These are phyloP conservation scores for Cyphellophora attinorum DNA, from an alignment of 2,329 filamentous ascomycete genomes.

Conservation along the genomic window DNA sequence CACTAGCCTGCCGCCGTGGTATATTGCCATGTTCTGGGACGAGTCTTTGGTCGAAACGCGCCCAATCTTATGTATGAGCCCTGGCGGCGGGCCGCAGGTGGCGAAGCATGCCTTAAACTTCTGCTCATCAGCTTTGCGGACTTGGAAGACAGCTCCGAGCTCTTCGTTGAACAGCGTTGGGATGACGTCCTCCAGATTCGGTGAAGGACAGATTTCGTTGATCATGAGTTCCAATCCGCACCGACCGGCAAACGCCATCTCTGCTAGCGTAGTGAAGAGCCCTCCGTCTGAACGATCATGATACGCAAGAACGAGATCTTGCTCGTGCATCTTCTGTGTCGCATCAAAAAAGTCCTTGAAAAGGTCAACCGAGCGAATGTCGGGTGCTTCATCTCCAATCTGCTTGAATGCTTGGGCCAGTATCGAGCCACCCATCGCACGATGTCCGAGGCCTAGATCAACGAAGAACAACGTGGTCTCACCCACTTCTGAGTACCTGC, in stretches of 20 bases:
- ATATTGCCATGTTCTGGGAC: constrained; percentile 69
- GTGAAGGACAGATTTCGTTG: constrained; percentile 54
- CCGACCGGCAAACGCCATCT: constrained; percentile 97
- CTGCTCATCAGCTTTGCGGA: constrained; percentile 72
- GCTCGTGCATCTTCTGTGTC: constrained; percentile 56
- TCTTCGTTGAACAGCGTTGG: constrained; percentile 91
- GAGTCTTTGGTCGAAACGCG: constrained; percentile 53
- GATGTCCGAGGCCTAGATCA: constrained; percentile 72
- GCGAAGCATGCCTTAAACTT: constrained; percentile 86
- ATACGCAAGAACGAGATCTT: constrained; percentile 74
- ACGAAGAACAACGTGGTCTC: constrained; percentile 85
- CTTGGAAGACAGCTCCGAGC: constrained; percentile 90
- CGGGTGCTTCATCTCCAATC: constrained; percentile 73
- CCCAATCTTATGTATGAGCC: constrained; percentile 76
- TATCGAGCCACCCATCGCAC: constrained; percentile 80
- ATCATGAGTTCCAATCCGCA: constrained; percentile 80
- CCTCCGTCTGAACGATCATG: constrained; percentile 93
- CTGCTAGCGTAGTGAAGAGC: constrained; percentile 76
- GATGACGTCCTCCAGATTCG: constrained; percentile 55
- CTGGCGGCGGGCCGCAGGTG: constrained; percentile 73
- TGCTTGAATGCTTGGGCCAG: constrained; percentile 83
- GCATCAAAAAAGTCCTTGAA: constrained; percentile 91
- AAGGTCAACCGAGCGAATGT: constrained; percentile 71
- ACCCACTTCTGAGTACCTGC: constrained; percentile 74
- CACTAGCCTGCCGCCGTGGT: constrained; percentile 58